phyloP scores from a whole-genome alignment of 106 monocot species.

The Ottelia alismoides region DNA sequence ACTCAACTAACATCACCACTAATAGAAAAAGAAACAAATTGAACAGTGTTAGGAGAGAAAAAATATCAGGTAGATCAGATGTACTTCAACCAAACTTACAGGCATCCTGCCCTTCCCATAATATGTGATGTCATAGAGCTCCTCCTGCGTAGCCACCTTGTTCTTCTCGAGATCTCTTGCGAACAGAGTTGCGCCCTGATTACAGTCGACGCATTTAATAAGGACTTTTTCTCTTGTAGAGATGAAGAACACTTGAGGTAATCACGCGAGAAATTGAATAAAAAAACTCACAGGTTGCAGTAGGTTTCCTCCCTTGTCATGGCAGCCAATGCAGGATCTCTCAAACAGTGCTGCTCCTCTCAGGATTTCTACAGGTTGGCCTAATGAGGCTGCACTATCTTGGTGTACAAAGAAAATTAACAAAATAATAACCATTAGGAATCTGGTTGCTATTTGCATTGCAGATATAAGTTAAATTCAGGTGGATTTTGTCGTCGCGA shows the following conservation, averaged over 20 bases:
- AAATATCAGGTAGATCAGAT: not conserved
- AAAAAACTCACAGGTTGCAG: conserved; percentile 65
- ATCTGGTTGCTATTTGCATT: too few species aligned
- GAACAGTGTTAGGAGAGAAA: not conserved
- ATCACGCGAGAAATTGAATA: not conserved
- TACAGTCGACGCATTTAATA: too few species aligned
- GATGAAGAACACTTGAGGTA: too few species aligned
- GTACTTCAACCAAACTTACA: conserved; percentile 17
- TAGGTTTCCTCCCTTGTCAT: conserved; percentile 90
- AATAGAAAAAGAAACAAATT: too few species aligned
- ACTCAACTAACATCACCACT: too few species aligned
- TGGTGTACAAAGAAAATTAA: too few species aligned
- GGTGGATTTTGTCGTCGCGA: too few species aligned
- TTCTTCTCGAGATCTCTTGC: conserved; percentile 69
- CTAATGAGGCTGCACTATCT: too few species aligned
- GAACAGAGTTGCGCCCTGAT: conserved; percentile 94
- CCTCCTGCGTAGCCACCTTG: conserved; percentile 46
- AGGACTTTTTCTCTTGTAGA: too few species aligned
- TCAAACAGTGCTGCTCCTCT: conserved; percentile 52
- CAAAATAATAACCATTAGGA: too few species aligned
- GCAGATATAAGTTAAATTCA: too few species aligned
- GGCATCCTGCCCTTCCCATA: conserved; percentile 89
- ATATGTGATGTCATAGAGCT: conserved; percentile 70
- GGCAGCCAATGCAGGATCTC: conserved; percentile 84
- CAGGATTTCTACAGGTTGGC: conserved; percentile 3